phyloP scores from a whole-genome alignment of 257 asterid genomes.

The Fraxinus pennsylvanica region DNA sequence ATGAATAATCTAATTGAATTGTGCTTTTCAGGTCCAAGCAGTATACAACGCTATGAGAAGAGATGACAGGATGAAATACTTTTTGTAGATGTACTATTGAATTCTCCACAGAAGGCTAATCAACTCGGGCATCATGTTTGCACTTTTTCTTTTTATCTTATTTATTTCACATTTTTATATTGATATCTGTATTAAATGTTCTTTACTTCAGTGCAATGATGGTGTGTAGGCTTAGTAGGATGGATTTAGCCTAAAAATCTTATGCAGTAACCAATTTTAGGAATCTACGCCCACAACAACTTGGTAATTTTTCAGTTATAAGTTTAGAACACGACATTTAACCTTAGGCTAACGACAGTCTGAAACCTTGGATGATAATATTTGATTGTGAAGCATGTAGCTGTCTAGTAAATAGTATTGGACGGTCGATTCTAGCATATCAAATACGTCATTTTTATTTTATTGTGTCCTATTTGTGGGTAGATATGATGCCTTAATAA shows the following conservation, averaged over 20 bases:
- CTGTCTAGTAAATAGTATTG: background rate
- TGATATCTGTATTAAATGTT: background rate
- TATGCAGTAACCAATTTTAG: background rate
- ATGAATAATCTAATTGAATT: constrained; percentile 16
- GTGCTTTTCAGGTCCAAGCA: constrained; percentile 83
- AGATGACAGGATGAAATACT: constrained; percentile 89
- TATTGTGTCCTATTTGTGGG: too few relatives aligned
- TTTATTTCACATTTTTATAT: background rate
- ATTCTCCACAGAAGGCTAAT: constrained; percentile 26
- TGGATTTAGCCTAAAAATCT: background rate
- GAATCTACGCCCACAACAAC: background rate
- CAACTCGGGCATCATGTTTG: constrained; percentile 24
- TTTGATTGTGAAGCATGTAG: background rate
- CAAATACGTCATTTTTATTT: background rate
- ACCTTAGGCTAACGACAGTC: background rate
- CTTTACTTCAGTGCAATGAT: background rate
- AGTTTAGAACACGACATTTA: too few relatives aligned
- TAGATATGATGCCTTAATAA: too few relatives aligned
- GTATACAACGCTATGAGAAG: constrained; percentile 92
- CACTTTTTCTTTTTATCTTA: constrained; percentile 21
- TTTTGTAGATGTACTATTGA: constrained; percentile 43
- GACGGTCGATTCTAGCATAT: background rate
- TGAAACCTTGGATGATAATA: background rate
- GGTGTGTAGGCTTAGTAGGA: background rate
- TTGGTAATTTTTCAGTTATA: too few relatives aligned